phyloP scores from a whole-genome alignment of 805 yeast genomes.

The Starmerella ratchasimensis region DNA sequence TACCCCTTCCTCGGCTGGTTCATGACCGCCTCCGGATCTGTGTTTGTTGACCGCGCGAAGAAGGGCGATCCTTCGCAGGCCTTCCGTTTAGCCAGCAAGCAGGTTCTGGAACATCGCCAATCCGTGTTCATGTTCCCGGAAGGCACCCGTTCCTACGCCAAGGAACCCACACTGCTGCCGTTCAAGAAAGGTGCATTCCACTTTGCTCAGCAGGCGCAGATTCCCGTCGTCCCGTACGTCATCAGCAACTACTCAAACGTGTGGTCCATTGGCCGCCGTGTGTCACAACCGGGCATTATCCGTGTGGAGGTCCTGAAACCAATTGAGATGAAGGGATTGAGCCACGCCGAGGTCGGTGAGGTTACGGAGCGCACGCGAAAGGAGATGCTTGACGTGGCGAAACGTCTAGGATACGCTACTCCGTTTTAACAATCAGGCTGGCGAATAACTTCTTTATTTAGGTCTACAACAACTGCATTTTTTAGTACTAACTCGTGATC shows the following conservation, averaged over 20 bases:
- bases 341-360: conserved; percentile 54
- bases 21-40: conserved; percentile 80
- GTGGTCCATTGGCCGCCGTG: conserved; percentile 43
- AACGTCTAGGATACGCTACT: conserved; percentile 24
- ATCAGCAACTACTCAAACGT: conserved; percentile 73
- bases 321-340: conserved; percentile 52
- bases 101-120: conserved; percentile 49
- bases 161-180: conserved; percentile 57
- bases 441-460: too few species aligned
- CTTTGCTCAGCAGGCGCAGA: conserved; percentile 80
- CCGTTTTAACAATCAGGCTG: too few species aligned
- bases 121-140: conserved; percentile 89
- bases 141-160: conserved; percentile 81
- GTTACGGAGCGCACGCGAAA: conserved; percentile 45
- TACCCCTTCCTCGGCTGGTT: conserved; percentile 95
- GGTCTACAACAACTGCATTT: too few species aligned
- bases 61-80: conserved; percentile 64
- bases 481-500: too few species aligned
- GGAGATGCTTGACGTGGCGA: conserved; percentile 36
- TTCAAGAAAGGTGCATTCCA: conserved; percentile 98
- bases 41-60: conserved; percentile 74
- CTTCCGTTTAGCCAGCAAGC: conserved; percentile 52
- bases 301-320: conserved; percentile 71
- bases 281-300: conserved; percentile 66
- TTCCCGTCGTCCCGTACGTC: conserved; percentile 81